Percentiles rank a stretch among this genome's conserved stretches.
phyloP scores from a whole-genome alignment of 2,329 filamentous ascomycete species.

The Beauveria scarabaeidicola region DNA sequence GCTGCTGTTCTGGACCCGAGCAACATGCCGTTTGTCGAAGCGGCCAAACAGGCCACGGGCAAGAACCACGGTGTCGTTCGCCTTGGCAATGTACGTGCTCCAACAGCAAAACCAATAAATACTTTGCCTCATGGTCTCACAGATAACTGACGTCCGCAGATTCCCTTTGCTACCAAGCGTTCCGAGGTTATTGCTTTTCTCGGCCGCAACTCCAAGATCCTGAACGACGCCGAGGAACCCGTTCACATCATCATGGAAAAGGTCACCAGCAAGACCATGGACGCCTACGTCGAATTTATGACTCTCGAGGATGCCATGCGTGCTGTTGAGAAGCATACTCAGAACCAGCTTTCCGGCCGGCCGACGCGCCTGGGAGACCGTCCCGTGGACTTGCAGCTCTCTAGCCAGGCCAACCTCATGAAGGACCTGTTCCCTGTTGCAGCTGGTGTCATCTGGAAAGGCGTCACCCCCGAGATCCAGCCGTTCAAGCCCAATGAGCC shows the following conservation, averaged over 20 bases:
- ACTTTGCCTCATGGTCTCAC: background rate
- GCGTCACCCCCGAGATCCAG: conserved; percentile 33
- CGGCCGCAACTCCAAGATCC: conserved; percentile 46
- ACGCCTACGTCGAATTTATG: conserved; percentile 51
- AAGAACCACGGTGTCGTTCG: conserved; percentile 37
- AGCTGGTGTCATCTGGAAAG: conserved; percentile 47
- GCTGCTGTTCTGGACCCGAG: conserved; percentile 26
- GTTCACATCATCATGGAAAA: conserved; percentile 59
- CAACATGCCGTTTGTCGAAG: conserved; percentile 41
- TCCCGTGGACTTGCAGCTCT: conserved; percentile 47
- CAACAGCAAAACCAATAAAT: background rate
- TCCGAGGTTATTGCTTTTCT: conserved; percentile 51
- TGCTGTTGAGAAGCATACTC: conserved; percentile 41
- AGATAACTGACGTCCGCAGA: conserved; percentile 28
- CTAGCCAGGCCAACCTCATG: conserved; percentile 50
- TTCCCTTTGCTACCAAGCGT: conserved; percentile 45
- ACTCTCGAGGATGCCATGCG: conserved; percentile 43
- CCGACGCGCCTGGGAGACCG: conserved; percentile 47
- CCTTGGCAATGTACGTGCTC: conserved; percentile 39
- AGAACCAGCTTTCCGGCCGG: conserved; percentile 30
- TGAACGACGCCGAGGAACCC: conserved; percentile 46
- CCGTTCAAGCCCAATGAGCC: conserved; percentile 28
- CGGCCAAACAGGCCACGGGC: conserved; percentile 22
- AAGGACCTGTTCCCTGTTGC: conserved; percentile 52
- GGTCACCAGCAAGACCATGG: conserved; percentile 53